Percentiles rank a stretch among this genome's conserved stretches.
Conservation (phyloP, 139 green algal genomes). For the Pleodorina starrii region DNA sequence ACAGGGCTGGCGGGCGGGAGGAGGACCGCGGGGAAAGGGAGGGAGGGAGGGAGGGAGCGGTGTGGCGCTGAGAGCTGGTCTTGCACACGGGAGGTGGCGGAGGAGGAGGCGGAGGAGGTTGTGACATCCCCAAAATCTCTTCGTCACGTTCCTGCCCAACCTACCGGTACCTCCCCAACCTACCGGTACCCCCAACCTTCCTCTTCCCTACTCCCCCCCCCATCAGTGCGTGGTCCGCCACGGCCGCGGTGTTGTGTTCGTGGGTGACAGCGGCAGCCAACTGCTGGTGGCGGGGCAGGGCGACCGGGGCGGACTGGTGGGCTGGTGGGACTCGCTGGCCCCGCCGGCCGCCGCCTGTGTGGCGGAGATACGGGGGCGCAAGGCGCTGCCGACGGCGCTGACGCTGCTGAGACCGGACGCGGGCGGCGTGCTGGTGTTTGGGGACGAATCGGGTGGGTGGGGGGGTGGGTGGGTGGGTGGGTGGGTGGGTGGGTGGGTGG, state of each 20-base stretch:
- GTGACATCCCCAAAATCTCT: too few relatives aligned
- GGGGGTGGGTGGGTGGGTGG: background rate
- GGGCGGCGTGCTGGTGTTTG: conserved; percentile 76
- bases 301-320: conserved; percentile 66
- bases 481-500: too few relatives aligned
- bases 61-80: too few relatives aligned
- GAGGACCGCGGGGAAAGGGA: too few relatives aligned
- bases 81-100: too few relatives aligned
- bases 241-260: conserved; percentile 70
- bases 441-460: conserved; percentile 69
- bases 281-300: conserved; percentile 72
- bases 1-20: too few relatives aligned
- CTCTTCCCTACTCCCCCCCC: background rate
- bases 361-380: conserved; percentile 60
- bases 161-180: too few relatives aligned
- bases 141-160: too few relatives aligned
- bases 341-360: conserved; percentile 56
- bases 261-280: conserved; percentile 81
- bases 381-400: conserved; percentile 42
- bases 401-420: conserved; percentile 54
- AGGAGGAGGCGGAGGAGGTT: too few relatives aligned
- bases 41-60: too few relatives aligned
- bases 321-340: conserved; percentile 78
- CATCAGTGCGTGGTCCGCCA: conserved; percentile 67
- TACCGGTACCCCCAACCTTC: background rate